Percentiles rank a stretch among this genome's conserved stretches.
Conservation (phyloP, 805 yeast species). For the Ogataea methylovora region DNA sequence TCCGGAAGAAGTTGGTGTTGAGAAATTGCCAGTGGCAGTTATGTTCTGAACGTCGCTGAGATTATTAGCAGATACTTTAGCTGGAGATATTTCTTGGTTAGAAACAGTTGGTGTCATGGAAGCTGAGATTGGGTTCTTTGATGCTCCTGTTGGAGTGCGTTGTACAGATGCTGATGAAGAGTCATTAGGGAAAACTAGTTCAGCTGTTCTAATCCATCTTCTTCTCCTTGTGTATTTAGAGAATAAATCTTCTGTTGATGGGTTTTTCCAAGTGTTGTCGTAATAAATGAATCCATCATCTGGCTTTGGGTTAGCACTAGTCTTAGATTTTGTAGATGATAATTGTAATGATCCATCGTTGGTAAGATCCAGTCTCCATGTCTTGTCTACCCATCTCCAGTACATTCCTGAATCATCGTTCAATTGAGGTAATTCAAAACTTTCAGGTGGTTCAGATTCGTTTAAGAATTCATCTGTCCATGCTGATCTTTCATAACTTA, state of each 20-base stretch:
- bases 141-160: background rate
- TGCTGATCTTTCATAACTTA: slow-evolving; percentile 89
- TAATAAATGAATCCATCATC: slow-evolving; percentile 86
- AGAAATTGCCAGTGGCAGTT: slow-evolving; percentile 16
- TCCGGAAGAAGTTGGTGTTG: slow-evolving; percentile 6
- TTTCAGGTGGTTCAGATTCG: slow-evolving; percentile 70
- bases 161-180: background rate
- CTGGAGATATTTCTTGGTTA: background rate
- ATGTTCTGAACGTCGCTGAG: slow-evolving; percentile 14
- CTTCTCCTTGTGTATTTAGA: slow-evolving; percentile 90
- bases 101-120: background rate
- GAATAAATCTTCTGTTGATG: slow-evolving; percentile 80
- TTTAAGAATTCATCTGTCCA: slow-evolving; percentile 97
- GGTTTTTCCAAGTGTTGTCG: slow-evolving; percentile 92
- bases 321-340: slow-evolving; percentile 49
- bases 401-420: slow-evolving; percentile 58
- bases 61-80: slow-evolving; percentile 7
- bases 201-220: slow-evolving; percentile 95
- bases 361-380: slow-evolving; percentile 86
- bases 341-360: slow-evolving; percentile 80
- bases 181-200: slow-evolving; percentile 42
- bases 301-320: slow-evolving; percentile 61
- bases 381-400: slow-evolving; percentile 94
- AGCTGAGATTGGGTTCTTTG: background rate
- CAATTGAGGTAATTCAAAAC: slow-evolving; percentile 74